These are phyloP conservation scores for Wickerhamiella alocasiicola DNA, from an alignment of 805 yeast species.

Conservation along the genomic window DNA sequence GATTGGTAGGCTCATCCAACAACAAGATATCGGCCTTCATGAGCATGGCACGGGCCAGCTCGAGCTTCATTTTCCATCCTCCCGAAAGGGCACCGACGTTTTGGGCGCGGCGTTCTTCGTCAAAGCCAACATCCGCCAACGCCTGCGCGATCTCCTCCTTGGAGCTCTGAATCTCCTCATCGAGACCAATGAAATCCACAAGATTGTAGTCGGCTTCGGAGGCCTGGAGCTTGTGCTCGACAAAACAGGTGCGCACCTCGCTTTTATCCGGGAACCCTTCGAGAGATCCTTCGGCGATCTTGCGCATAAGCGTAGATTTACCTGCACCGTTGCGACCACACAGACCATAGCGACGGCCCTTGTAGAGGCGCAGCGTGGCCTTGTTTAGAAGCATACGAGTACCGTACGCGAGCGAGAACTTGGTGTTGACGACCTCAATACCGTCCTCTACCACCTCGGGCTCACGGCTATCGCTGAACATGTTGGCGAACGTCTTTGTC, in stretches of 20 bases:
- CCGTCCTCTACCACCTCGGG: constrained; percentile 65
- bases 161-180: constrained; percentile 64
- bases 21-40: constrained; percentile 92
- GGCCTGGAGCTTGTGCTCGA: constrained; percentile 93
- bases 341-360: constrained; percentile 94
- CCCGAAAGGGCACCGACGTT: constrained; percentile 92
- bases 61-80: constrained; percentile 99
- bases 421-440: constrained; percentile 82
- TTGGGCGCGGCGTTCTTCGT: constrained; percentile 79
- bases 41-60: constrained; percentile 96
- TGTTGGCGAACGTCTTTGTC: constrained; percentile 24
- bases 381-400: constrained; percentile 93
- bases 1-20: constrained; percentile 97
- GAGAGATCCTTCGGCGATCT: constrained; percentile 90
- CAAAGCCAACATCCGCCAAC: constrained; percentile 75
- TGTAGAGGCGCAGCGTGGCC: constrained; percentile 71
- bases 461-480: constrained; percentile 34
- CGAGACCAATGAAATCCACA: constrained; percentile 76
- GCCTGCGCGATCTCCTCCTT: constrained; percentile 64
- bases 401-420: constrained; percentile 93
- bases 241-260: constrained; percentile 83
- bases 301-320: constrained; percentile 92
- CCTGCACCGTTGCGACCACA: constrained; percentile 99
- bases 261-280: constrained; percentile 94
- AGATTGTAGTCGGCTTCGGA: constrained; percentile 84